phyloP scores from a whole-genome alignment of 2,329 filamentous ascomycete species.

The Cladophialophora bantiana region DNA sequence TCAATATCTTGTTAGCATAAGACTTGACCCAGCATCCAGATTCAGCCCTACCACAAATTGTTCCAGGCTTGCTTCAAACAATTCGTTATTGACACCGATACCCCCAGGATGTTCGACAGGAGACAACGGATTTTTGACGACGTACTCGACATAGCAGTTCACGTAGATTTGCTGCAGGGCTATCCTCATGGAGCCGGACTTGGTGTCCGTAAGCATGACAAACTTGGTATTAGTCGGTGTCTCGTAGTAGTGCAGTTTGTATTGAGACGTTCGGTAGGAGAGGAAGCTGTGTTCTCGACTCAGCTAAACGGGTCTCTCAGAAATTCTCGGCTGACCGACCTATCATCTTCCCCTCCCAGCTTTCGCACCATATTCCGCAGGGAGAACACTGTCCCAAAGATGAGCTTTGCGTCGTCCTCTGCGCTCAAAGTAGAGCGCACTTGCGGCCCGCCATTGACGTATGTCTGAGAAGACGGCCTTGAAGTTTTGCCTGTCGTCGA shows the following conservation, averaged over 20 bases:
- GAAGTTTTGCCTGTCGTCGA: slow-evolving; percentile 55
- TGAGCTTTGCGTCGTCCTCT: slow-evolving; percentile 90
- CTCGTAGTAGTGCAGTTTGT: slow-evolving; percentile 99
- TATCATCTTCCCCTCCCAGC: slow-evolving; percentile 89
- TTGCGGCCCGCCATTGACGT: slow-evolving; percentile 51
- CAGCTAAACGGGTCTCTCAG: slow-evolving; percentile 21
- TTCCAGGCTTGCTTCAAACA: slow-evolving; percentile 66
- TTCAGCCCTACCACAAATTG: slow-evolving; percentile 56
- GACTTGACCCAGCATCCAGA: neutral
- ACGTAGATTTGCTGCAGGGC: slow-evolving; percentile 98
- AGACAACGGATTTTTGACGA: slow-evolving; percentile 70
- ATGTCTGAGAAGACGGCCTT: slow-evolving; percentile 59
- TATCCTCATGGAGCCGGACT: slow-evolving; percentile 86
- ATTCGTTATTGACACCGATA: slow-evolving; percentile 68
- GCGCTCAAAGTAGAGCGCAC: slow-evolving; percentile 58
- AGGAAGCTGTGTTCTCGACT: slow-evolving; percentile 72
- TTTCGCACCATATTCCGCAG: slow-evolving; percentile 96
- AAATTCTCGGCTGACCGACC: slow-evolving; percentile 48
- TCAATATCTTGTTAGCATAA: slow-evolving; percentile 17
- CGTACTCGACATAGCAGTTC: slow-evolving; percentile 95
- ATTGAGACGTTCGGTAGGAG: slow-evolving; percentile 89
- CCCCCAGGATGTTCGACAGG: slow-evolving; percentile 68
- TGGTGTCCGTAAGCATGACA: slow-evolving; percentile 93
- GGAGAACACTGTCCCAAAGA: slow-evolving; percentile 96
- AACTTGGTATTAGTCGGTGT: slow-evolving; percentile 95